Conservation (phyloP, 1,284 basidiomycete genomes). For the Trametes versicolor region DNA sequence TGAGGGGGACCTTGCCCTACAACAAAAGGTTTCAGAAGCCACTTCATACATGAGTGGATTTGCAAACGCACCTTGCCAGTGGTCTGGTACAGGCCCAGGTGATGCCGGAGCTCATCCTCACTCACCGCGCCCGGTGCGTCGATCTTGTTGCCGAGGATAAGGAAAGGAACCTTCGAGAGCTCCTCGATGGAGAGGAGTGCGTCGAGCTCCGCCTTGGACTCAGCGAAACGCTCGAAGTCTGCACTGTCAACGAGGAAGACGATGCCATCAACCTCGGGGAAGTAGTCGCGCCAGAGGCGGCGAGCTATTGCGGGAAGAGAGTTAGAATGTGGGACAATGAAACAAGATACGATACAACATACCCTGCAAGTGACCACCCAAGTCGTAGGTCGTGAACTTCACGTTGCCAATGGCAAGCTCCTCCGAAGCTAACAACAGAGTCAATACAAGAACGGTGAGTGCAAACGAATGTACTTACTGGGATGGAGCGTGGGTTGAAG, state of each 20-base stretch:
- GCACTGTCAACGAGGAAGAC: slow-evolving; percentile 98
- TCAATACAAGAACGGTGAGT: slow-evolving; percentile 10
- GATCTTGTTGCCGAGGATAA: slow-evolving; percentile 99
- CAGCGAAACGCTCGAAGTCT: slow-evolving; percentile 95
- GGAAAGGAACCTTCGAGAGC: slow-evolving; percentile 96
- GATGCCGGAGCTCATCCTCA: slow-evolving; percentile 97
- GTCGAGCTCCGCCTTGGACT: slow-evolving; percentile 97
- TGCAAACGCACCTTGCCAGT: slow-evolving; percentile 88
- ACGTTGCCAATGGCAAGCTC: slow-evolving; percentile 99
- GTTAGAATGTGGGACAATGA: not conserved
- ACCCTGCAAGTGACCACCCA: slow-evolving; percentile 98
- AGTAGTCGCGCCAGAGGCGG: slow-evolving; percentile 99
- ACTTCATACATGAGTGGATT: not conserved
- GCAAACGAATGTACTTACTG: slow-evolving; percentile 64
- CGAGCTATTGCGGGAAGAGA: slow-evolving; percentile 68
- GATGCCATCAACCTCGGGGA: slow-evolving; percentile 99
- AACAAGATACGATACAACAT: slow-evolving; percentile 38
- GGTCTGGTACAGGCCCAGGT: slow-evolving; percentile 97
- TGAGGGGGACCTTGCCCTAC: slow-evolving; percentile 96
- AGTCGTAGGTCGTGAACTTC: slow-evolving; percentile 99
- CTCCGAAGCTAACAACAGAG: slow-evolving; percentile 83
- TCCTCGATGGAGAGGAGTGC: slow-evolving; percentile 95
- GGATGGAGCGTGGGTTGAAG: slow-evolving; percentile 99
- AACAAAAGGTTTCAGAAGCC: not conserved
- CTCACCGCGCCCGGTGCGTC: slow-evolving; percentile 98